Base-by-base conservation (phyloP, 164 flowering plant species). In the Vitis vinifera region DNA sequence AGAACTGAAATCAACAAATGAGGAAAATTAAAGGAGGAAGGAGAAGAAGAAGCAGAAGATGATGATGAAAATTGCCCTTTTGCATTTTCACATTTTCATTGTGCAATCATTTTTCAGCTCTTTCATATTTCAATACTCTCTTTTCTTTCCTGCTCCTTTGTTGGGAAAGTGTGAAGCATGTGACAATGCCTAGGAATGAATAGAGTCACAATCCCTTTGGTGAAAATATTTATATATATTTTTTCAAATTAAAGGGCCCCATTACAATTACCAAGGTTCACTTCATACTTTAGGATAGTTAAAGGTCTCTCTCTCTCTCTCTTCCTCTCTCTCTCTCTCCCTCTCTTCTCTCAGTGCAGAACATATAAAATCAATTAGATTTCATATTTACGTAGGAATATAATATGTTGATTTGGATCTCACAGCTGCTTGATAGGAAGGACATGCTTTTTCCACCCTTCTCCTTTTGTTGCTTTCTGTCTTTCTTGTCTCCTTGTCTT, bases 401-500 rank as follows among this genome's bases (percentile, higher is more conserved):
- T 80, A 62, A 83, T 79, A 77, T 75, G 58, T 63, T 78, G 83
- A 84, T 83, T 80, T 79, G 79, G 83, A 82, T 85, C 81, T 80
- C 78, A 73, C 75, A 77, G 44, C 63, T 65, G 73, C 65, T 79
- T 77, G 76, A 65, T 73, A 72, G 75, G 76, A 78, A 77, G 75
- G 75, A 79, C 81, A 71, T 76, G 80, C 75, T 75, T 75, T 78
- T 77, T 66, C 51, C 30, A 14, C 73, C 71, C 67, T 76, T 74
- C 71, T 69, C 75, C 80, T 77, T 82, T 84, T 81, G 73, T 80
- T 89, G 85, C 88, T 89, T 84, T 86, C 86, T 84, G 83, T 81
- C 86, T 87, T 77, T 85, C 82, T 82, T 86, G 83, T 85, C 88
- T 83, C 79, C 81, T 79, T 83, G 79, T 85, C 84, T 80, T 79